Percentiles rank a stretch among this genome's conserved stretches.
phyloP scores from a whole-genome alignment of 2,329 filamentous ascomycete species.

The Trichoderma guizhouense region DNA sequence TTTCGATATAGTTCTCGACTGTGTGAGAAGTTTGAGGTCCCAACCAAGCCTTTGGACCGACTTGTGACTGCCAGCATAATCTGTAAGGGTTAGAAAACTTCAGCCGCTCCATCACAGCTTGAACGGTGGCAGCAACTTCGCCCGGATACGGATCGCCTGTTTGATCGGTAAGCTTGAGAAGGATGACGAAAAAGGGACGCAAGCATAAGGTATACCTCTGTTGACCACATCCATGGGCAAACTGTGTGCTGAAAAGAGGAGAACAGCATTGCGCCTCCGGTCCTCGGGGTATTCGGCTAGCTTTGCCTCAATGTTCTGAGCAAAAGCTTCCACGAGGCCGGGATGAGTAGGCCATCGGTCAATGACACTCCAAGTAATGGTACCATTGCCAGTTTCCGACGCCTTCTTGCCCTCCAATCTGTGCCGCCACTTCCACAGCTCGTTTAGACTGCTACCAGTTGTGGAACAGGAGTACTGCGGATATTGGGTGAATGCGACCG shows the following conservation, averaged over 20 bases:
- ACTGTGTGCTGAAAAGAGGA: conserved; percentile 94
- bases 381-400: conserved; percentile 54
- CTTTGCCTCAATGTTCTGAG: conserved; percentile 84
- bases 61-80: conserved; percentile 96
- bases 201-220: conserved; percentile 53
- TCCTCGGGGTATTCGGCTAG: conserved; percentile 81
- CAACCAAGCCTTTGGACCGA: conserved; percentile 91
- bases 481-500: conserved; percentile 97
- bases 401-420: conserved; percentile 75
- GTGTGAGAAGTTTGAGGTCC: conserved; percentile 89
- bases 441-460: conserved; percentile 92
- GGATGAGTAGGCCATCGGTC: conserved; percentile 94
- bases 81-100: conserved; percentile 88
- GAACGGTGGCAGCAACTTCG: conserved; percentile 92
- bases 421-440: conserved; percentile 95
- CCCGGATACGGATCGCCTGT: conserved; percentile 87
- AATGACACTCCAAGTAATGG: conserved; percentile 95
- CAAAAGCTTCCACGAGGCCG: conserved; percentile 87
- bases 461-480: conserved; percentile 98
- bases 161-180: neutral
- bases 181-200: conserved; percentile 26
- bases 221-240: conserved; percentile 98
- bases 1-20: conserved; percentile 82
- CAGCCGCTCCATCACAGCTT: conserved; percentile 92
- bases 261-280: conserved; percentile 71